A percentile compares a stretch with the other conserved stretches of the same genome.
Evolutionary conservation across 148 eudicot genomes (phyloP).

Genomic region (Heliosperma pusillum): DNA sequence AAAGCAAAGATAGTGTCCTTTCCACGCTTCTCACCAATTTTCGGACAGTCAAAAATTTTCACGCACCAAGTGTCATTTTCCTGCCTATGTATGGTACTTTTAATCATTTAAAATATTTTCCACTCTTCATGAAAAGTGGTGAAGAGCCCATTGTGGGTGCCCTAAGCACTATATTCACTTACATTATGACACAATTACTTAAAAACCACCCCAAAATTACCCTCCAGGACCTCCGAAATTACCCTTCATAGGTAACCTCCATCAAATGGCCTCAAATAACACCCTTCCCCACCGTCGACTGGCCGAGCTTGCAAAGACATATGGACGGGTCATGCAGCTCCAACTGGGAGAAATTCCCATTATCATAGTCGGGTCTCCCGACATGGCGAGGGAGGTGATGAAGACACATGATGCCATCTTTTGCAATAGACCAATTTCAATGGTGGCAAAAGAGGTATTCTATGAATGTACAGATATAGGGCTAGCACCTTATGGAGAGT

Average conservation of each 20-base stretch:
- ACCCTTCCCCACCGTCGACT: slow-evolving; percentile 26
- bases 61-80: too few relatives aligned
- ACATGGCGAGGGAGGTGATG: slow-evolving; percentile 21
- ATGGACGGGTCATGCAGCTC: slow-evolving; percentile 27
- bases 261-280: slow-evolving; percentile 19
- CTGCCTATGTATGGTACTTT: too few relatives aligned
- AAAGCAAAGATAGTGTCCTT: too few relatives aligned
- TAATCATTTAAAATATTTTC: too few relatives aligned
- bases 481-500: slow-evolving; percentile 28
- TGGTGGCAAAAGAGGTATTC: background rate
- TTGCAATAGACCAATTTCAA: slow-evolving; percentile 4
- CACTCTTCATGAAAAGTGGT: too few relatives aligned
- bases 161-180: background rate
- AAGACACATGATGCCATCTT: slow-evolving; percentile 28
- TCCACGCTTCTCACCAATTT: too few relatives aligned
- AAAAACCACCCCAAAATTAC: background rate
- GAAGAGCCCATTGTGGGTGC: too few relatives aligned
- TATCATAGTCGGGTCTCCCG: slow-evolving; percentile 17
- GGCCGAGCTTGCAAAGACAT: slow-evolving; percentile 7
- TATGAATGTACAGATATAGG: slow-evolving; percentile 16
- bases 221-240: slow-evolving; percentile 16
- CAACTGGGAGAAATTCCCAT: slow-evolving; percentile 20
- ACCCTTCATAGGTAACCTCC: slow-evolving; percentile 27
- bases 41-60: too few relatives aligned
- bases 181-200: background rate